phyloP scores from a whole-genome alignment of 805 yeast species.

The Myxozyma neotropica region DNA sequence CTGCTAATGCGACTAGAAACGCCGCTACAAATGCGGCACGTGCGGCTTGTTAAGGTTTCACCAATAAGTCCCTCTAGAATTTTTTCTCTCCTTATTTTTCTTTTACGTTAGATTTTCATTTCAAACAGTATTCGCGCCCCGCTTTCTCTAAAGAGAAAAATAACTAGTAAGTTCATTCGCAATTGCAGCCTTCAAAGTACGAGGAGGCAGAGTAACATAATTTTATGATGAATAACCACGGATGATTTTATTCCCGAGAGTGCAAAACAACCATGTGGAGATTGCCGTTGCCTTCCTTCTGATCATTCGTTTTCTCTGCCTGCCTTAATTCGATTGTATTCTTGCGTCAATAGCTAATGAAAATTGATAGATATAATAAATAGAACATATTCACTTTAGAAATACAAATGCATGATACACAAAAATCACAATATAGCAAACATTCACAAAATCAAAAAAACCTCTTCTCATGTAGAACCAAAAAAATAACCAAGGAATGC shows the following conservation, averaged over 20 bases:
- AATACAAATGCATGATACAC: too few relatives aligned
- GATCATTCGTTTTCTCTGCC: slow-evolving; percentile 31
- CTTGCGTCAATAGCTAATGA: neutral
- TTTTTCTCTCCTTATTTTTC: neutral
- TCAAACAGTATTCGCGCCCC: too few relatives aligned
- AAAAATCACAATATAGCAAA: neutral
- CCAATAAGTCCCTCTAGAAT: too few relatives aligned
- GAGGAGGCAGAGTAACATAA: neutral
- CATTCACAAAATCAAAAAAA: neutral
- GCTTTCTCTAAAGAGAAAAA: too few relatives aligned
- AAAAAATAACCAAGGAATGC: neutral
- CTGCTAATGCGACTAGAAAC: too few relatives aligned
- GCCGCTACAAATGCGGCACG: too few relatives aligned
- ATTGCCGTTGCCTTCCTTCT: slow-evolving; percentile 53
- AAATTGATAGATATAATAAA: neutral
- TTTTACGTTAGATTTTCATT: neutral
- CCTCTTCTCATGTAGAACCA: neutral
- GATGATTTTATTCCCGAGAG: slow-evolving; percentile 41
- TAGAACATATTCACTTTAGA: neutral
- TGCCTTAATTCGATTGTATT: neutral
- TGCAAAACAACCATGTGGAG: slow-evolving; percentile 42
- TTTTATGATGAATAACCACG: slow-evolving; percentile 42
- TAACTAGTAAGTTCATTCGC: neutral
- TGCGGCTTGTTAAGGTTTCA: too few relatives aligned
- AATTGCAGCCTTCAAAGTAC: too few relatives aligned